Base-by-base conservation (phyloP, 2,329 filamentous ascomycete genomes). In the Neocatenulostroma microsporum region DNA sequence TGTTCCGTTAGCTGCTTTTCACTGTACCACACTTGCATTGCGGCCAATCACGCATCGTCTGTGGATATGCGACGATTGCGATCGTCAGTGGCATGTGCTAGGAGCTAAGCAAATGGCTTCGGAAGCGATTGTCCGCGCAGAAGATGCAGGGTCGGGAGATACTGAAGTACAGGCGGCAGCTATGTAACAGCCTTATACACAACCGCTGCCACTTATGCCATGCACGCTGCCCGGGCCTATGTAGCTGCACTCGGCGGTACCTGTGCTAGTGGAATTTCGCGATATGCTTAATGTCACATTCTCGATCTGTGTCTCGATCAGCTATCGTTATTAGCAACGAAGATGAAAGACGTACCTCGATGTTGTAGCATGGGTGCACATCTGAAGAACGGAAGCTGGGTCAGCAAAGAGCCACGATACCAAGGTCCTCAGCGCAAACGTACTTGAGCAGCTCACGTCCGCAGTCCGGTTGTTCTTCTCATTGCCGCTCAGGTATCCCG, bases 311-410 rank as follows among this genome's bases (percentile, higher is more conserved):
- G 23, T 24, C 5, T 4, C 2, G 21, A 12, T n/a, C n/a, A n/a
- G n/a, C n/a, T 15, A 9, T 33, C 19, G 21, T 10, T 11, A 23
- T 14, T 14, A 33, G 11, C 36, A 6, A 35, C 17, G n/a, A 35
- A 30, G 2, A 23, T 15, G 15, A 28, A 25, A 15, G 23, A 24
- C 34, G 19, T 6, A 17, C 13, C 10, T 19, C 56, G 39, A 74
- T 70, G 44, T 69, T 64, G 50, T 62, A 72, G 47, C 71, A 76
- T 4, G 69, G 69, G 34, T 72, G 48, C n/a, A 62, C 54, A 9
- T 23, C 20, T 24, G 14, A 10, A 14, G 24, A 27, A 18, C 14
- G 6, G 17, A 13, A 34, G 19, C 10, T 14, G 5, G 17, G 18
- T 25, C 18, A 25, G 19, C 17, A 18, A 7, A 32, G 30, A 18